These are phyloP conservation scores for Linum trigynum DNA, from an alignment of 345 rosid genomes.

Conservation along the genomic window DNA sequence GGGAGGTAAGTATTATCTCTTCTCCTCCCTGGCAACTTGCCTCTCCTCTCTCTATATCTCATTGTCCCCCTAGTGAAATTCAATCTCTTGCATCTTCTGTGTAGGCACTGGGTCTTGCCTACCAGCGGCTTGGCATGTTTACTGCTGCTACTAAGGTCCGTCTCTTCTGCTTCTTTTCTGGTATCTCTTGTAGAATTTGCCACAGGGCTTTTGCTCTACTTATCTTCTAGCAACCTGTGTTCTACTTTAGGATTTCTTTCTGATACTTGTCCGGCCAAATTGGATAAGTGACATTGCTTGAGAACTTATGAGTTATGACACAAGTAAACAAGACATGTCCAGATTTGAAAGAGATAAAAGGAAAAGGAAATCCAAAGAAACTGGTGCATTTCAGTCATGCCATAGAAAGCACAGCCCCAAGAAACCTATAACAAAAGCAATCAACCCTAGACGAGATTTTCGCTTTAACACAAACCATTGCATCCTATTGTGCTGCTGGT, in stretches of 20 bases:
- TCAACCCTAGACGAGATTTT: not conserved
- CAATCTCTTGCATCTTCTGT: not conserved
- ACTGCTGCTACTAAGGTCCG: conserved; percentile 89
- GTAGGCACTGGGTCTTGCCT: conserved; percentile 89
- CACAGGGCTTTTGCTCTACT: not conserved
- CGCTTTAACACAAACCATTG: not conserved
- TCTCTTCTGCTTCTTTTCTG: conserved; percentile 2
- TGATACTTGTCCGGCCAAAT: not conserved
- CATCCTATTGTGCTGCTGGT: not conserved
- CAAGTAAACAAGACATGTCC: not conserved
- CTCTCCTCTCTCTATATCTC: not conserved
- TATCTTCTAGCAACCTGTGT: not conserved
- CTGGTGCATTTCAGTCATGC: not conserved
- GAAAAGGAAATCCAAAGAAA: not conserved
- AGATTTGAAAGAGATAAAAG: not conserved
- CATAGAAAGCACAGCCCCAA: not conserved
- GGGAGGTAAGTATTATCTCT: conserved; percentile 55
- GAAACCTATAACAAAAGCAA: not conserved
- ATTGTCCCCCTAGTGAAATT: not conserved
- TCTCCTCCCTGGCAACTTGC: not conserved
- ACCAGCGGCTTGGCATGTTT: conserved; percentile 88
- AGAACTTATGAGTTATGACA: no score
- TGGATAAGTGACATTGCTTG: not conserved
- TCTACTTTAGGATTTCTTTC: not conserved
- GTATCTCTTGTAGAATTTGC: not conserved